A percentile compares a stretch with the other conserved stretches of the same genome.
phyloP scores from a whole-genome alignment of 148 eudicot genomes.

The Nyssa sinensis region DNA sequence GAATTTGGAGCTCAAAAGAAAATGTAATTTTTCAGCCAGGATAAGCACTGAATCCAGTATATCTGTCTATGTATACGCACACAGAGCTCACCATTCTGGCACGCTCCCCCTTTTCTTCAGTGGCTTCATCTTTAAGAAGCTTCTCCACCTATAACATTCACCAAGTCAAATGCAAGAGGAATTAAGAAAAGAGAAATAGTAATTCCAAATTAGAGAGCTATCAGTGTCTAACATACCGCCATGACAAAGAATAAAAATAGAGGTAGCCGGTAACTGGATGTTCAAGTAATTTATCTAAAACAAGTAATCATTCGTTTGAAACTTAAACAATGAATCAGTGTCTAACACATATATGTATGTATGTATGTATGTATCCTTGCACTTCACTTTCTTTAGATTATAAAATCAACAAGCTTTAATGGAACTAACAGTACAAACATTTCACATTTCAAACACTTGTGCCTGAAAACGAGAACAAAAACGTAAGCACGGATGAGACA shows the following conservation, averaged over 20 bases:
- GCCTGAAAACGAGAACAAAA: not conserved
- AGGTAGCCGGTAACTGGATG: not conserved
- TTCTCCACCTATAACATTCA: slow-evolving; percentile 46
- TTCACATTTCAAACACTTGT: not conserved
- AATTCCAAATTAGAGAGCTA: not conserved
- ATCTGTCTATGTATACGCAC: not conserved
- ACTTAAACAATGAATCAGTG: not conserved
- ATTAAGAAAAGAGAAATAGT: no score
- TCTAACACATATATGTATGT: no score
- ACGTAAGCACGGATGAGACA: not conserved
- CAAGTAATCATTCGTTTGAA: not conserved
- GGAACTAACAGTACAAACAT: not conserved
- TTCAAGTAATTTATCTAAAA: not conserved
- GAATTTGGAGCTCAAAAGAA: not conserved
- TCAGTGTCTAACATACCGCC: not conserved
- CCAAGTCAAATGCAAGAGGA: slow-evolving; percentile 9
- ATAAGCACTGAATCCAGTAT: no score
- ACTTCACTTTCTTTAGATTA: not conserved
- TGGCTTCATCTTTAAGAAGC: slow-evolving; percentile 88
- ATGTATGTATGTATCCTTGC: no score
- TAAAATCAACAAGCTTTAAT: no score
- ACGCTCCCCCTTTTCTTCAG: slow-evolving; percentile 96
- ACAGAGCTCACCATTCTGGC: slow-evolving; percentile 81
- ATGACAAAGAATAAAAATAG: not conserved
- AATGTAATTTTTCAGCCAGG: not conserved